Base-by-base conservation (phyloP, 352 stramenopile species). In the Phytophthora pini region DNA sequence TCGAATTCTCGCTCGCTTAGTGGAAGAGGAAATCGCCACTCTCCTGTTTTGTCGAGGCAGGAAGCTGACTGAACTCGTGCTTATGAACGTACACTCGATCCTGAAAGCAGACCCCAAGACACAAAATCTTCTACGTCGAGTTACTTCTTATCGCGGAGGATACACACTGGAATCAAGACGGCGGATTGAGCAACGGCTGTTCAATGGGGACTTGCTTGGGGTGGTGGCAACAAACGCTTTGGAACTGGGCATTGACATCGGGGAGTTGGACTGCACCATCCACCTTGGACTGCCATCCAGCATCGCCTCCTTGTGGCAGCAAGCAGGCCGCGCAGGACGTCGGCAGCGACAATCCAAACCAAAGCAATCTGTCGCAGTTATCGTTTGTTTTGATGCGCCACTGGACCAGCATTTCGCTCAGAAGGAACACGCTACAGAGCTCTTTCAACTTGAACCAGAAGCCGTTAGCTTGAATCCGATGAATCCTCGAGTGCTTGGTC, bases 171-270 rank as follows among this genome's bases (percentile, higher is more conserved):
- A 90, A 7, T 88, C 98, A 17, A 80, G 98, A 5, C 84, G 97
- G 26, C 77, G 77, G 10, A 99, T 99, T 55, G 98, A 99, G 77
- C 63, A 87, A 4, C 74, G 87, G n/a, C 78, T 99, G 7, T 99
- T 99, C 70, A 72, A 77, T 53, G 92, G 93, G n/a, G 79, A 98
- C 12, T 80, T 99, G 5, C 71, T 98, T 31, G 97, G 94, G 20
- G 95, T 99, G 7, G 94, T 98, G 11, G 94, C 95, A 0, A 99
- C 97, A 6, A 98, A 95, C 65, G 97, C 98, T 4, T 84, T 99
- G 9, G 98, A 99, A 67, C 76, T 99, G 9, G 98, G 98, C 13
- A 97, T 99, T 49, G 96, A 99, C 63, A 83, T 98, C 15, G 93
- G 93, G 27, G 85, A 87, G 24, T 76, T 99, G 17, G 95, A 99